phyloP scores from a whole-genome alignment of 345 rosid genomes.

The Lepidium africanum region DNA sequence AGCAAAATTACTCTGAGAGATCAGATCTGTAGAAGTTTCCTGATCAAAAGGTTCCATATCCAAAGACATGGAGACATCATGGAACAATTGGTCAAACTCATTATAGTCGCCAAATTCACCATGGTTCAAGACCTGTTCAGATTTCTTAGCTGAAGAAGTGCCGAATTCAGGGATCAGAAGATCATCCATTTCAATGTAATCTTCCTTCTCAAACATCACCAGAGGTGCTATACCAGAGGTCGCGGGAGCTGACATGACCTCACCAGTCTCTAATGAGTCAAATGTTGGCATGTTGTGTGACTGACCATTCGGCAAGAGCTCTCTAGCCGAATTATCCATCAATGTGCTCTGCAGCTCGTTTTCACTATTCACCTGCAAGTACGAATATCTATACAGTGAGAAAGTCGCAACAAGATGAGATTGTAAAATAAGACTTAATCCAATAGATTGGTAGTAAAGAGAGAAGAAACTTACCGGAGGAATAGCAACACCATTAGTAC shows the following conservation, averaged over 20 bases:
- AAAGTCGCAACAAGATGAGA: not conserved
- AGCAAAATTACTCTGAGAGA: not conserved
- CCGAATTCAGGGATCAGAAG: constrained; percentile 39
- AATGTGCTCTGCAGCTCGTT: constrained; percentile 7
- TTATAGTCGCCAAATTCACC: constrained; percentile 6
- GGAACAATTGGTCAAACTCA: constrained; percentile 26
- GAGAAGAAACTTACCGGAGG: not conserved
- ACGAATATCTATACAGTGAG: not conserved
- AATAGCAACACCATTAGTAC: not conserved
- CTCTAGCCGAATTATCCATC: not conserved
- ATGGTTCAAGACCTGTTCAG: not conserved
- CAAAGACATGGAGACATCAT: constrained; percentile 22
- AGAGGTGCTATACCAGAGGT: not conserved
- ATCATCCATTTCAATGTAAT: constrained; percentile 86
- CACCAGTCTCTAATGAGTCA: constrained; percentile 9
- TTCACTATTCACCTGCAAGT: constrained; percentile 6
- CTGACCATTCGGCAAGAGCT: not conserved
- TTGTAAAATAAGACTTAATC: not conserved
- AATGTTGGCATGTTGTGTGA: constrained; percentile 5
- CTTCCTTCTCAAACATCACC: constrained; percentile 30
- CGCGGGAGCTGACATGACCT: constrained; percentile 16
- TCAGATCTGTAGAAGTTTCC: not conserved
- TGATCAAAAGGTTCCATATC: constrained; percentile 17
- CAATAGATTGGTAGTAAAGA: not conserved
- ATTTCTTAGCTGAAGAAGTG: constrained; percentile 3